phyloP scores from a whole-genome alignment of 371 early-diverging fungal species.

The Apophysomyces elegans region DNA sequence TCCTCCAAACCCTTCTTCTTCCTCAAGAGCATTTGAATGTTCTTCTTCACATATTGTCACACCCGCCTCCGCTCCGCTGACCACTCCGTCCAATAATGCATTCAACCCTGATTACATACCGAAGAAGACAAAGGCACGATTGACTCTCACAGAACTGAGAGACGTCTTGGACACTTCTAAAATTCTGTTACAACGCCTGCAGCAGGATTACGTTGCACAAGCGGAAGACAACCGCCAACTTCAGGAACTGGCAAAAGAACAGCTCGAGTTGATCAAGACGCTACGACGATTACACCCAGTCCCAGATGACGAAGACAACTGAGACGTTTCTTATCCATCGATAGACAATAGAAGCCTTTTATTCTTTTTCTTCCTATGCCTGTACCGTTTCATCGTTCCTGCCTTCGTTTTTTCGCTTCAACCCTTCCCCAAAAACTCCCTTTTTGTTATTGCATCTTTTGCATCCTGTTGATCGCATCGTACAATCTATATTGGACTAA shows the following conservation, averaged over 20 bases:
- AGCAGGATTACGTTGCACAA: constrained; percentile 25
- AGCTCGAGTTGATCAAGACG: constrained; percentile 24
- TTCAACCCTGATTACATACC: constrained; percentile 50
- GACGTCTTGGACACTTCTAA: constrained; percentile 40
- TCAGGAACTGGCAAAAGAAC: constrained; percentile 29
- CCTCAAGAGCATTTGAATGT: constrained; percentile 4
- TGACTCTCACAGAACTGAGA: constrained; percentile 34
- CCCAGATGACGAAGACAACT: neutral
- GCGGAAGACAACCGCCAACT: constrained; percentile 18
- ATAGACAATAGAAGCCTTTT: neutral
- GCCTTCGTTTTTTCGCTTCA: neutral
- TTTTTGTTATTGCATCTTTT: no score
- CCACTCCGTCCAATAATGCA: constrained; percentile 47
- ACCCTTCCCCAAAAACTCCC: no score
- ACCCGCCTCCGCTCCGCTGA: constrained; percentile 40
- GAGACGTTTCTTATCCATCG: neutral
- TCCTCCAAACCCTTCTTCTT: constrained; percentile 17
- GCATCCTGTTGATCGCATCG: no score
- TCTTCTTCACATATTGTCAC: constrained; percentile 30
- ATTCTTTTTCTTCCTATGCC: neutral
- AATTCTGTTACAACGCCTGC: constrained; percentile 27
- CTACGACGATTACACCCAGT: constrained; percentile 10
- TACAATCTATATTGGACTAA: no score
- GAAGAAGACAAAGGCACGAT: constrained; percentile 34
- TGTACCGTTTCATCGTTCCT: neutral